Conservation (phyloP, 2,329 filamentous ascomycete species). For the Claviceps fusiformis region DNA sequence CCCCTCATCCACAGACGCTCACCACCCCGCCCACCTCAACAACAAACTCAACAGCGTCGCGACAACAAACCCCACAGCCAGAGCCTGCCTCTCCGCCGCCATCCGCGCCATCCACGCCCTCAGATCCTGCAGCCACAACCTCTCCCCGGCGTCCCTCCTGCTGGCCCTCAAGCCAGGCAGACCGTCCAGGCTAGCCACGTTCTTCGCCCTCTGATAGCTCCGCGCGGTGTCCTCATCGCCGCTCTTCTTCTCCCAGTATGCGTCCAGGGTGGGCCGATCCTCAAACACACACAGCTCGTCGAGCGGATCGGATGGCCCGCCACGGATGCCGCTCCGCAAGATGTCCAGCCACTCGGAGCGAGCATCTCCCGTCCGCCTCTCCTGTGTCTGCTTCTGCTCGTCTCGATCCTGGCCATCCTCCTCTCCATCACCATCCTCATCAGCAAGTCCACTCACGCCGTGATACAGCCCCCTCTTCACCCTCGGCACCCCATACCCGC, state of each 20-base stretch:
- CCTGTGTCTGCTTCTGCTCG: conserved; percentile 1
- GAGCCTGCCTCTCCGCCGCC: conserved; percentile 18
- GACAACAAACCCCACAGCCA: conserved; percentile 12
- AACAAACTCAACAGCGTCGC: neutral
- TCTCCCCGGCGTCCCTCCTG: conserved; percentile 34
- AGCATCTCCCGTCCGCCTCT: conserved; percentile 1
- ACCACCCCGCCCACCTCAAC: neutral
- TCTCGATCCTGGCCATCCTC: neutral
- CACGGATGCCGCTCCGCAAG: conserved; percentile 1
- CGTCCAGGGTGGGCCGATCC: conserved; percentile 40
- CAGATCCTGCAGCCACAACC: conserved; percentile 28
- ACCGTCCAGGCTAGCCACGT: conserved; percentile 43
- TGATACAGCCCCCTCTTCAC: conserved; percentile 28
- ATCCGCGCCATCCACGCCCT: conserved; percentile 14
- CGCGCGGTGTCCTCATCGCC: conserved; percentile 34
- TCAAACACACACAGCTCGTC: conserved; percentile 31
- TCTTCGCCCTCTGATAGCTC: conserved; percentile 43
- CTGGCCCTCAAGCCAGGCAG: conserved; percentile 42
- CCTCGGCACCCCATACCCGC: conserved; percentile 50
- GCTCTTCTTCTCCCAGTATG: conserved; percentile 32
- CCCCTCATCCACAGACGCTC: neutral
- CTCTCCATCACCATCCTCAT: conserved; percentile 6
- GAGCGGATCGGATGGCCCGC: neutral
- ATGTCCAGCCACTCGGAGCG: neutral
- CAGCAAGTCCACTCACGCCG: neutral